A percentile compares a stretch with the other conserved stretches of the same genome.
These are phyloP conservation scores for Arabis hirsuta DNA, from an alignment of 345 rosid species.

Conservation along the genomic window DNA sequence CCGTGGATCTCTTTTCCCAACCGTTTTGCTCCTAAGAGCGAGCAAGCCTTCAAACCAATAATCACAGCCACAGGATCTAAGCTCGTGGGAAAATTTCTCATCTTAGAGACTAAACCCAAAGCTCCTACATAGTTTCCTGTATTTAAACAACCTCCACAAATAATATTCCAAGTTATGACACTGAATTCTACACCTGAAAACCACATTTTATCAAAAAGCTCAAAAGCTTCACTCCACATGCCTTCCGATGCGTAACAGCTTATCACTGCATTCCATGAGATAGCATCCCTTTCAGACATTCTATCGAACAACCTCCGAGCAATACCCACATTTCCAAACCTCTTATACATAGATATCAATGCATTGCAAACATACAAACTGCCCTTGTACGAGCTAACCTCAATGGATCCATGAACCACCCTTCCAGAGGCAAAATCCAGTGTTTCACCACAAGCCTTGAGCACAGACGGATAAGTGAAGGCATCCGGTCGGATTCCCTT, in stretches of 20 bases:
- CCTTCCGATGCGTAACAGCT: constrained; percentile 64
- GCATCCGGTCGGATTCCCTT: constrained; percentile 67
- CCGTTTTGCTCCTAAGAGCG: constrained; percentile 56
- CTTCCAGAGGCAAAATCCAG: constrained; percentile 58
- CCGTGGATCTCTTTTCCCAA: constrained; percentile 74
- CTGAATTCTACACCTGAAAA: constrained; percentile 49
- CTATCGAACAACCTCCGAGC: constrained; percentile 59
- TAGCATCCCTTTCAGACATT: constrained; percentile 68
- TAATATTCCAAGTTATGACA: constrained; percentile 70
- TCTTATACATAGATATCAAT: constrained; percentile 79
- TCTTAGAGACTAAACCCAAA: constrained; percentile 57
- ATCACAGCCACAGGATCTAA: constrained; percentile 64
- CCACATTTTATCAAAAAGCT: constrained; percentile 62
- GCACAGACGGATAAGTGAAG: constrained; percentile 78
- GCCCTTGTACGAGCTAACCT: constrained; percentile 45
- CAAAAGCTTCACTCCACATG: constrained; percentile 71
- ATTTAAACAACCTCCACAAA: constrained; percentile 61
- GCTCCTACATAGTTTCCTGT: constrained; percentile 57
- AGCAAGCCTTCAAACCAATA: constrained; percentile 72
- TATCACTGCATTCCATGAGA: constrained; percentile 81
- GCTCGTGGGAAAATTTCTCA: constrained; percentile 46
- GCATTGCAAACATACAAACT: constrained; percentile 75
- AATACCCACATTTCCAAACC: constrained; percentile 53
- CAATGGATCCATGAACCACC: constrained; percentile 59
- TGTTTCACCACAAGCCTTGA: constrained; percentile 76